Evolutionary conservation across 2,329 filamentous ascomycete genomes (phyloP).

Genomic region (Chaetomium sp.): DNA sequence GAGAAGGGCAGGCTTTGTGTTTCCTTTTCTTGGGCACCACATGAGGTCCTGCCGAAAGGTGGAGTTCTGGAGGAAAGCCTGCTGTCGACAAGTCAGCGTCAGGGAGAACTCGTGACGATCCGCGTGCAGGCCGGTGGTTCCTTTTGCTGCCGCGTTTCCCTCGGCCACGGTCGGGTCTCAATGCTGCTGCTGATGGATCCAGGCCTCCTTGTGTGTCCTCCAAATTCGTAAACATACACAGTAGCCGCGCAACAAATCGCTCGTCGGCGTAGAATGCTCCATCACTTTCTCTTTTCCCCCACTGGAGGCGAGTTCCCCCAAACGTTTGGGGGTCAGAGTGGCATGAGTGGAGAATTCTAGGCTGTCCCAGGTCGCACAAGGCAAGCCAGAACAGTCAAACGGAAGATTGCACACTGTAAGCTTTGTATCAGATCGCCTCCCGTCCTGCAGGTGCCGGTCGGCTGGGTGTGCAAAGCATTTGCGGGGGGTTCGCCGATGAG

Average conservation of each 20-base stretch:
- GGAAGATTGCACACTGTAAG: constrained; percentile 7
- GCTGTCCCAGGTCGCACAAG: too few relatives aligned
- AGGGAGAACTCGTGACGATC: background rate
- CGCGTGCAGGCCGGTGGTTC: background rate
- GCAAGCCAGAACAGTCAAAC: background rate
- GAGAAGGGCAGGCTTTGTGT: constrained; percentile 1
- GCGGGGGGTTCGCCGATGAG: background rate
- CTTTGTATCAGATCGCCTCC: constrained; percentile 14
- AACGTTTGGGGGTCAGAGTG: constrained; percentile 9
- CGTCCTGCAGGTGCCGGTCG: constrained; percentile 15
- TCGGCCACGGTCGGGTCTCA: too few relatives aligned
- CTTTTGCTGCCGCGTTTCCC: too few relatives aligned
- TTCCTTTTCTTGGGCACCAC: background rate
- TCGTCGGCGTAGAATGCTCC: too few relatives aligned
- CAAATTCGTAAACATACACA: too few relatives aligned
- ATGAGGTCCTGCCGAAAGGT: constrained; percentile 6
- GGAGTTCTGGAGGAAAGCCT: background rate
- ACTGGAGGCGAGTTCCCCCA: too few relatives aligned
- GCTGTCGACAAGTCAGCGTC: background rate
- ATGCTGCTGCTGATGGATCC: too few relatives aligned
- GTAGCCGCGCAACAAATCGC: too few relatives aligned
- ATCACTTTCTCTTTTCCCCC: too few relatives aligned
- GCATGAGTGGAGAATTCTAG: background rate
- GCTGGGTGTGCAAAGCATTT: constrained; percentile 3
- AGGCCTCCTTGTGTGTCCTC: too few relatives aligned